Conservation (phyloP, 208 protist genomes). For the Vickermania spadyakhi region DNA sequence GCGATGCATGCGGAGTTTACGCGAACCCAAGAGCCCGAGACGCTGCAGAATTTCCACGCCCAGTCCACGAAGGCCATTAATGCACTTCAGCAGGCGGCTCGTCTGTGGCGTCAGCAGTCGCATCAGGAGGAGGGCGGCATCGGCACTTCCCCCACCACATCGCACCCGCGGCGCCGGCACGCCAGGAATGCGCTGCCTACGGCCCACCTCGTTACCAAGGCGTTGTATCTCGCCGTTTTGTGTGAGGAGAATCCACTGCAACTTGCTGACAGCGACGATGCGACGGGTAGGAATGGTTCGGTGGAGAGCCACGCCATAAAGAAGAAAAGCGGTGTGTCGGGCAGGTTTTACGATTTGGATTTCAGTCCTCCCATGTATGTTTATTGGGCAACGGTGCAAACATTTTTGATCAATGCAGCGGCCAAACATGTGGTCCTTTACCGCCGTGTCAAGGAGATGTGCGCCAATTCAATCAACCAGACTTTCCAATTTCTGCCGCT, state of each 20-base stretch:
- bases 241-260: slow-evolving; percentile 26
- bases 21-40: slow-evolving; percentile 47
- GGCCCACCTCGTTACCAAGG: slow-evolving; percentile 64
- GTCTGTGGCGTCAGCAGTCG: slow-evolving; percentile 58
- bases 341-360: slow-evolving; percentile 15
- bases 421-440: slow-evolving; percentile 14
- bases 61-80: slow-evolving; percentile 74
- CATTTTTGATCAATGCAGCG: slow-evolving; percentile 21
- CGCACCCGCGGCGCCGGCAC: slow-evolving; percentile 49
- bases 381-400: slow-evolving; percentile 17
- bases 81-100: slow-evolving; percentile 63
- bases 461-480: slow-evolving; percentile 15
- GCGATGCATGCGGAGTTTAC: slow-evolving; percentile 77
- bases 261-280: slow-evolving; percentile 8
- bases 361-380: slow-evolving; percentile 25
- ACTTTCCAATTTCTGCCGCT: slow-evolving; percentile 21
- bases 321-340: background rate
- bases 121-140: slow-evolving; percentile 43
- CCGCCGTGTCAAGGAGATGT: slow-evolving; percentile 21
- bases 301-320: background rate
- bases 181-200: slow-evolving; percentile 52
- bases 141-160: slow-evolving; percentile 48
- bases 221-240: slow-evolving; percentile 50
- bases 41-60: slow-evolving; percentile 62
- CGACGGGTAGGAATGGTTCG: background rate